Conservation (phyloP, 169 alveolate genomes). For the Babesia sp. region DNA sequence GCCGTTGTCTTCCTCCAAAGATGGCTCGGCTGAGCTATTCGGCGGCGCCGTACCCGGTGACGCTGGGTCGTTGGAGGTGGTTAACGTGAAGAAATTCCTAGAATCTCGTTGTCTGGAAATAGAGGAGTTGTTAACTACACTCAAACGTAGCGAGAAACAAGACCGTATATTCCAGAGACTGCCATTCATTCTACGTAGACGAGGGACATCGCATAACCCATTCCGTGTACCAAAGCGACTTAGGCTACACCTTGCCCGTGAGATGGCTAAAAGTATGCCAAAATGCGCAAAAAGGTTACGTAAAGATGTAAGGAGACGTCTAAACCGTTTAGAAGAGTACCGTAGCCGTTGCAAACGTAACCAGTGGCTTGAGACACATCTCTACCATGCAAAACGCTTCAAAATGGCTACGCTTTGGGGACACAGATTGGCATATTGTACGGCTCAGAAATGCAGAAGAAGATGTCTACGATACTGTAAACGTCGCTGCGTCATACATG, state of each 20-base stretch:
- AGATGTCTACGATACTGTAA: conserved; percentile 26
- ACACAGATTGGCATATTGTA: conserved; percentile 78
- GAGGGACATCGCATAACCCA: conserved; percentile 95
- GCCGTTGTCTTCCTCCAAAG: neutral
- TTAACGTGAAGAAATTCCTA: conserved; percentile 57
- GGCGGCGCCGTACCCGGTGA: conserved; percentile 62
- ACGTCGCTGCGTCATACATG: conserved; percentile 50
- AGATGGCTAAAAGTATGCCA: conserved; percentile 76
- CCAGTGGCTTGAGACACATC: conserved; percentile 90
- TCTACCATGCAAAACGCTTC: conserved; percentile 91
- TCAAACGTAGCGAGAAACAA: conserved; percentile 42
- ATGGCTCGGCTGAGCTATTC: conserved; percentile 8
- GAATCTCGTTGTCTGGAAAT: conserved; percentile 54
- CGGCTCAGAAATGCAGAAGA: conserved; percentile 60
- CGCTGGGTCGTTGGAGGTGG: conserved; percentile 47
- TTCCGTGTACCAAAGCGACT: conserved; percentile 87
- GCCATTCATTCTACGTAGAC: conserved; percentile 86
- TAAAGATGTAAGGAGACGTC: conserved; percentile 61
- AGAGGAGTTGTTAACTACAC: conserved; percentile 41
- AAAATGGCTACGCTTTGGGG: conserved; percentile 87
- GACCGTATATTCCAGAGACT: conserved; percentile 84
- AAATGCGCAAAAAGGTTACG: conserved; percentile 65
- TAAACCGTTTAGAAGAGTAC: conserved; percentile 69
- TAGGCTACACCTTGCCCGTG: conserved; percentile 68
- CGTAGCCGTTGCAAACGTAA: conserved; percentile 73